Conservation (phyloP, 306 rosid species). For the Lathyrus sativus region DNA sequence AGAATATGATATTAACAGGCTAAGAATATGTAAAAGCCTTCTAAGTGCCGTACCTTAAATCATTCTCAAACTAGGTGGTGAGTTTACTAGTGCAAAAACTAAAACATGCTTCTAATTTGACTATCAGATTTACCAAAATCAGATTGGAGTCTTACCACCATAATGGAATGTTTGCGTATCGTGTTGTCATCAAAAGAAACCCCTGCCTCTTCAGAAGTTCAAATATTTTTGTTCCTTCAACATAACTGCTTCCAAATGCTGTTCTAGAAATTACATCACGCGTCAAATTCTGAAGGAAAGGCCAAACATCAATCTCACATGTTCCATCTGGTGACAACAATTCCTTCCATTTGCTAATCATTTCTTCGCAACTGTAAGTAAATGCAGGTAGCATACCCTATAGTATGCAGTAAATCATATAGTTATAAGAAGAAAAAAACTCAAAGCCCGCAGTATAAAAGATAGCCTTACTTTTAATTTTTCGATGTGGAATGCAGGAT, state of each 20-base stretch:
- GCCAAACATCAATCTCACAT: slow-evolving; percentile 25
- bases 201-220: slow-evolving; percentile 5
- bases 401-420: not conserved
- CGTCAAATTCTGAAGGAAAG: slow-evolving; percentile 6
- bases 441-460: too few relatives aligned
- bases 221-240: slow-evolving; percentile 21
- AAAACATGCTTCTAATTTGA: too few relatives aligned
- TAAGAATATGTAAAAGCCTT: too few relatives aligned
- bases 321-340: not conserved
- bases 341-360: slow-evolving; percentile 17
- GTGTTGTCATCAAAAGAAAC: not conserved
- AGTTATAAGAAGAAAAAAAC: not conserved
- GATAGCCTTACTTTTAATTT: slow-evolving; percentile 50
- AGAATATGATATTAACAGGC: not conserved
- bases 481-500: slow-evolving; percentile 48
- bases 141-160: slow-evolving; percentile 29
- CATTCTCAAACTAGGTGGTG: too few relatives aligned
- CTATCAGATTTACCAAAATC: not conserved
- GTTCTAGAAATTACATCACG: slow-evolving; percentile 24
- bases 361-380: slow-evolving; percentile 4
- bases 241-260: slow-evolving; percentile 27
- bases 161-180: slow-evolving; percentile 25
- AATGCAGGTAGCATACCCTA: slow-evolving; percentile 11
- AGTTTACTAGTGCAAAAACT: too few relatives aligned
- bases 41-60: too few relatives aligned